These are phyloP conservation scores for Rehmannia glutinosa DNA, from an alignment of 257 asterid species.

Conservation along the genomic window DNA sequence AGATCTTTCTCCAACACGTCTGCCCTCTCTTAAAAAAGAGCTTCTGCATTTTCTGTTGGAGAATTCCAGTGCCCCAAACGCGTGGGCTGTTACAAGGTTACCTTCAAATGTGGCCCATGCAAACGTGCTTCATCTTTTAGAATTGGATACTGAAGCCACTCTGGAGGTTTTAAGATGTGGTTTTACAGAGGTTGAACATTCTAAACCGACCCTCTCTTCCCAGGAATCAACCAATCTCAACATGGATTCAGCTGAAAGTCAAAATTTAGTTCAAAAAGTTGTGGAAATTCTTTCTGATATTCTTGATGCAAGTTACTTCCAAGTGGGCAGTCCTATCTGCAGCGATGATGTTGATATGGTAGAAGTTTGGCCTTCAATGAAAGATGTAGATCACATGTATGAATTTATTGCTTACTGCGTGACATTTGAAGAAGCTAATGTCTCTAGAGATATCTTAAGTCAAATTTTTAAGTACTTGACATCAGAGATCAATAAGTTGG, in stretches of 20 bases:
- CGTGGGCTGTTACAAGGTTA: slow-evolving; percentile 33
- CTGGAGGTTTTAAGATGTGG: slow-evolving; percentile 74
- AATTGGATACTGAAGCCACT: slow-evolving; percentile 85
- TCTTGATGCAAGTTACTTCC: slow-evolving; percentile 50
- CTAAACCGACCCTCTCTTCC: slow-evolving; percentile 24
- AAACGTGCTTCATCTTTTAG: slow-evolving; percentile 66
- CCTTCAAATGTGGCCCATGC: slow-evolving; percentile 40
- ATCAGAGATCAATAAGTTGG: slow-evolving; percentile 35
- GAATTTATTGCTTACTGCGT: slow-evolving; percentile 76
- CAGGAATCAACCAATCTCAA: slow-evolving; percentile 35
- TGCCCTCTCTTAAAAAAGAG: slow-evolving; percentile 70
- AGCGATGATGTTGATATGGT: slow-evolving; percentile 23
- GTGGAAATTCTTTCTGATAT: slow-evolving; percentile 66
- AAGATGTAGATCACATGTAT: slow-evolving; percentile 48
- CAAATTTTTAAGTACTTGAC: slow-evolving; percentile 78
- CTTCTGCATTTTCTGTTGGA: slow-evolving; percentile 78
- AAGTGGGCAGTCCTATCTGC: slow-evolving; percentile 34
- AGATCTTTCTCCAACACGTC: slow-evolving; percentile 53
- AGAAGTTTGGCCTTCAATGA: slow-evolving; percentile 83
- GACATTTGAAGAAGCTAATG: slow-evolving; percentile 59
- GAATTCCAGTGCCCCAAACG: slow-evolving; percentile 53
- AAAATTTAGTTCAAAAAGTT: slow-evolving; percentile 60
- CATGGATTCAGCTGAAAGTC: slow-evolving; percentile 40
- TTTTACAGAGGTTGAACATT: slow-evolving; percentile 45
- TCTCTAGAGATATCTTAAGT: slow-evolving; percentile 55